Base-by-base conservation (phyloP, 345 rosid species). In the Citrus cavaleriei region DNA sequence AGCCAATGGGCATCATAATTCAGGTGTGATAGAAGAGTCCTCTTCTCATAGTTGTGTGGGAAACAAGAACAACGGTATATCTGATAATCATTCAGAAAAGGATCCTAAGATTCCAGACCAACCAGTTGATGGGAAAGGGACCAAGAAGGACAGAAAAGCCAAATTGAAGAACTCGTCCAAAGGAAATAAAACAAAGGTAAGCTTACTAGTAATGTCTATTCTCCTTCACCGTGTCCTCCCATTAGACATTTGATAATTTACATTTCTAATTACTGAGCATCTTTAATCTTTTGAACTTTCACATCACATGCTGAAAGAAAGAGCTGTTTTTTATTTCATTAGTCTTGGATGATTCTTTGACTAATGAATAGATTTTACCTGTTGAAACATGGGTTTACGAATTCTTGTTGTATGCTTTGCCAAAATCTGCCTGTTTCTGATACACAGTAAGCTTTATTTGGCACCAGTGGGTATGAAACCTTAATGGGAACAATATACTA, bases 111-210 rank as follows among this genome's bases (percentile, higher is more conserved):
- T 49, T 51, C 77, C 81, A 32, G 72, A 81, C 77, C 86, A 79
- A 73, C 66, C 80, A 67, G 34, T 79, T 28, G 85, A 80, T 35
- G 85, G 73, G 73, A 88, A 85, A 81, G 86, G 82, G 37, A 79
- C 35, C 38, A 87, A 80, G 82, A 93, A 88, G 80, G 91, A 85
- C 72, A 37, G 81, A 30, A 79, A 83, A 64, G 66, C 78, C 67
- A 90, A 87, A 81, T 82, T 86, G 64, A 94, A 89, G 83, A 89
- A 84, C 80, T 81, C 84, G 8, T 87, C 97, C 55, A 94, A 91
- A 88, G 94, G 93, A 77, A 96, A 87, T 91, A 94, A 91, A 80
- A 77, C 79, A 42, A 96, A 91, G 97, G 99, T 96, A 85, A 74
- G 27, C 21, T 9, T 22, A 24, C 73, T 24, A 24, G 13, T 34